phyloP scores from a whole-genome alignment of 331 rosid genomes.

The Spiraea crenata region DNA sequence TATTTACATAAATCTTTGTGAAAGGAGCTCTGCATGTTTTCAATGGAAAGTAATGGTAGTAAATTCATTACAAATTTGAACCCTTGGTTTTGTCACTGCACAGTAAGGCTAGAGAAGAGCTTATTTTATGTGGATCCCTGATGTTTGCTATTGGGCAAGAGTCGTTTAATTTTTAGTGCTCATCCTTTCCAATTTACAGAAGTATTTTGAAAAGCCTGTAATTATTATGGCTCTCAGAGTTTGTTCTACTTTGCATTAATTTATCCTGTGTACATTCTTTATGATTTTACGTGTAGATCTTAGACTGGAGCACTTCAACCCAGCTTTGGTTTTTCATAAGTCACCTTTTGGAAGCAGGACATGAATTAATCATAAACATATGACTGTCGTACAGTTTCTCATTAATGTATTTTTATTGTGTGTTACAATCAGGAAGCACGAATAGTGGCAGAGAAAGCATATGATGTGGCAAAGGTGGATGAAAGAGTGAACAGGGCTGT shows the following conservation, averaged over 20 bases:
- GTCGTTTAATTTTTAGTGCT: not conserved
- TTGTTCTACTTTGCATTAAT: not conserved
- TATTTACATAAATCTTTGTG: not conserved
- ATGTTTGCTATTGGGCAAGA: not conserved
- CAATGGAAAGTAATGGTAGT: not conserved
- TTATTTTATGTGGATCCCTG: not conserved
- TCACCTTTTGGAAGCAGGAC: not conserved
- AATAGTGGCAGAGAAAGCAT: conserved; percentile 82
- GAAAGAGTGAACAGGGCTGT: conserved; percentile 94
- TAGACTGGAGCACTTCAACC: not conserved
- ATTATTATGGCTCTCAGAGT: not conserved
- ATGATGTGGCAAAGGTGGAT: conserved; percentile 81
- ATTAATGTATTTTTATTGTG: not conserved
- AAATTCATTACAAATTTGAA: not conserved
- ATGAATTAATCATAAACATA: not conserved
- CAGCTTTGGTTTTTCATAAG: not conserved
- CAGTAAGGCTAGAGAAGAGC: not conserved
- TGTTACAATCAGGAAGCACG: conserved; percentile 75
- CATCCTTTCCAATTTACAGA: not conserved
- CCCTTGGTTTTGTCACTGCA: not conserved
- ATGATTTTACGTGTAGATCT: not conserved
- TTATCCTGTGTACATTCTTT: not conserved
- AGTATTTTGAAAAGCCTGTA: not conserved
- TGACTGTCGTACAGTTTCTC: not conserved
- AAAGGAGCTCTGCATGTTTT: not conserved